These are phyloP conservation scores for Wallacemonas collosoma DNA, from an alignment of 208 protist species.

Conservation along the genomic window DNA sequence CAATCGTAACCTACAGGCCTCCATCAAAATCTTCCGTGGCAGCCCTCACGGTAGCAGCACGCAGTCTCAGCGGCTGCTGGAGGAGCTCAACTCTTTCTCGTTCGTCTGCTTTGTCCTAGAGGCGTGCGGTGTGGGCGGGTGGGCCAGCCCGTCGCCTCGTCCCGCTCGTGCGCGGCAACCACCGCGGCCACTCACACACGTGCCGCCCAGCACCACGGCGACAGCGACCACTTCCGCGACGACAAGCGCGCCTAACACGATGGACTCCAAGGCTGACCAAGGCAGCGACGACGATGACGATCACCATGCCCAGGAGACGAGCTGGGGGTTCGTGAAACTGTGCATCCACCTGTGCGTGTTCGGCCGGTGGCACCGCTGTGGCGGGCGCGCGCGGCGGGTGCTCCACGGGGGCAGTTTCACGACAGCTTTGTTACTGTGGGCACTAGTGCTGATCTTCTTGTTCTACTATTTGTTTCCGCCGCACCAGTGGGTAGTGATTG, in stretches of 20 bases:
- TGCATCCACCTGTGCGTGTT: constrained; percentile 98
- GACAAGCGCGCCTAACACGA: constrained; percentile 72
- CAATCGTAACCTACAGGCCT: constrained; percentile 54
- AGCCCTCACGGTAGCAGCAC: constrained; percentile 56
- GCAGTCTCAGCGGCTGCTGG: constrained; percentile 43
- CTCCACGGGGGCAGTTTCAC: constrained; percentile 54
- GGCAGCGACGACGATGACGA: constrained; percentile 96
- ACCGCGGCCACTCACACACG: neutral
- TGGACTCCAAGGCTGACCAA: constrained; percentile 48
- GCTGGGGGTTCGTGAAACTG: constrained; percentile 94
- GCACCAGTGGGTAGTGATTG: constrained; percentile 56
- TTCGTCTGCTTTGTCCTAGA: constrained; percentile 73
- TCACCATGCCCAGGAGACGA: constrained; percentile 73
- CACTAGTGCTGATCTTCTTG: constrained; percentile 47
- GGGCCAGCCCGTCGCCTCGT: constrained; percentile 15
- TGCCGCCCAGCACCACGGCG: neutral
- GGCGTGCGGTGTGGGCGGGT: constrained; percentile 47
- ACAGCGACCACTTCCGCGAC: neutral
- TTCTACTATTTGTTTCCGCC: constrained; percentile 95
- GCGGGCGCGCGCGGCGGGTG: constrained; percentile 37
- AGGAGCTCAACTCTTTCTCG: constrained; percentile 57
- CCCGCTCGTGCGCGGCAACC: neutral
- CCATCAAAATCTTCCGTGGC: constrained; percentile 61
- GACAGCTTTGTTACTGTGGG: constrained; percentile 37
- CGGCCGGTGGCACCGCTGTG: constrained; percentile 60